These are phyloP conservation scores for Polygonum maritimum DNA, from an alignment of 148 eudicot species.

Conservation along the genomic window DNA sequence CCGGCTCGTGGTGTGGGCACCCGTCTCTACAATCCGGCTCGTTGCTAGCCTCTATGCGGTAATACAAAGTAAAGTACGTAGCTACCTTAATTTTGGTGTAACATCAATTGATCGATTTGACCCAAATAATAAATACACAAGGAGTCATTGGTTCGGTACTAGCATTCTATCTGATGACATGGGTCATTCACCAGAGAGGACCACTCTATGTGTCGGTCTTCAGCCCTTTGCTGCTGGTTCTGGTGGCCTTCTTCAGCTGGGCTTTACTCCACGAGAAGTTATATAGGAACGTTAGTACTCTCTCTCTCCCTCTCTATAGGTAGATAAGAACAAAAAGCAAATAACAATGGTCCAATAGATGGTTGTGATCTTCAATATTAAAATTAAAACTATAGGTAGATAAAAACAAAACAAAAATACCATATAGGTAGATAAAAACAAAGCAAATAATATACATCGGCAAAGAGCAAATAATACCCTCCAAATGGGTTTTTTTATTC, in stretches of 20 bases:
- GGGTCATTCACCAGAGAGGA: conserved; percentile 74
- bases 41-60: conserved; percentile 54
- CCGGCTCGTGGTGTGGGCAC: conserved; percentile 39
- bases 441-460: too few species aligned
- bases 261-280: conserved; percentile 47
- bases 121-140: conserved; percentile 17
- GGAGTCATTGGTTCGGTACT: conserved; percentile 55
- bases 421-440: too few species aligned
- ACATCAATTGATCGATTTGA: too few species aligned
- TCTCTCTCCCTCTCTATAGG: too few species aligned
- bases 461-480: too few species aligned
- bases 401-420: too few species aligned
- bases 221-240: conserved; percentile 62
- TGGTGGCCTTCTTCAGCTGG: conserved; percentile 78
- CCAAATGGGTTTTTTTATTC: too few species aligned
- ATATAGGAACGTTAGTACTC: conserved; percentile 69
- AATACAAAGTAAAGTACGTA: neutral
- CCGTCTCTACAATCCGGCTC: conserved; percentile 32
- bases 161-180: conserved; percentile 55
- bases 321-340: too few species aligned
- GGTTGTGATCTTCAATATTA: too few species aligned
- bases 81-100: neutral
- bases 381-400: too few species aligned
- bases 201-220: conserved; percentile 85
- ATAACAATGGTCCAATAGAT: too few species aligned